Base-by-base conservation (phyloP, 2,329 filamentous ascomycete species). In the Neoscytalidium dimidiatum region DNA sequence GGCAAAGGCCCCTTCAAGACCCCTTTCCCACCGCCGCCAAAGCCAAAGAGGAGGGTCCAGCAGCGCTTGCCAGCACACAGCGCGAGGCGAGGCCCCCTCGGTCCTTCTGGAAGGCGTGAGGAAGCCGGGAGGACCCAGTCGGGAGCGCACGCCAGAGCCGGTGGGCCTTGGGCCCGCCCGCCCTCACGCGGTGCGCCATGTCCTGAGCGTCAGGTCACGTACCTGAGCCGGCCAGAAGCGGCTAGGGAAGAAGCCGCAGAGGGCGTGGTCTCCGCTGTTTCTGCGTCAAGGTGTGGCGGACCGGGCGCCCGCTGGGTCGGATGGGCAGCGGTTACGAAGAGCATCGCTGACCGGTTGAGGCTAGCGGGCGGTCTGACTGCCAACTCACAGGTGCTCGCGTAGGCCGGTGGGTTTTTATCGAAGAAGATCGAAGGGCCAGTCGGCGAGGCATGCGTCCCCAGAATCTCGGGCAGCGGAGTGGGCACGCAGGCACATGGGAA, bases 41-140 rank as follows among this genome's bases (percentile, higher is more conserved):
- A 44, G 61, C 35, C 35, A 29, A 44, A 53, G 61, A 51, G 61
- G 61, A 29, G 49, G 46, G n/a, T 31, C 60, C 49, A 52, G 46
- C 60, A 35, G 38, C 46, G 46, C 49, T 63, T 63, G 61, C 61
- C 61, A 63, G 38, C 61, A 63, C 61, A 63, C 61, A 63, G 61
- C 35, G 29, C 61, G 61, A 63, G 49, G 61, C 61, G 61, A 63
- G 61, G 61, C 61, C 61, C 61, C 48, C 41, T 63, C 61, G 61
- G 61, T 43, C 46, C 49, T 63, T 63, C 61, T 63, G 35, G 61
- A 63, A 63, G 48, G 38, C 38, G 19, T 63, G 49, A 26, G 53
- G 61, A 63, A 63, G 61, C 61, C 61, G 61, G 61, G 61, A 63
- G 48, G 61, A 53, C 61, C 61, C 61, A 44, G 61, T 44, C 33